Conservation (phyloP, 176 grass and related monocot genomes). For the Triticum timopheevii region DNA sequence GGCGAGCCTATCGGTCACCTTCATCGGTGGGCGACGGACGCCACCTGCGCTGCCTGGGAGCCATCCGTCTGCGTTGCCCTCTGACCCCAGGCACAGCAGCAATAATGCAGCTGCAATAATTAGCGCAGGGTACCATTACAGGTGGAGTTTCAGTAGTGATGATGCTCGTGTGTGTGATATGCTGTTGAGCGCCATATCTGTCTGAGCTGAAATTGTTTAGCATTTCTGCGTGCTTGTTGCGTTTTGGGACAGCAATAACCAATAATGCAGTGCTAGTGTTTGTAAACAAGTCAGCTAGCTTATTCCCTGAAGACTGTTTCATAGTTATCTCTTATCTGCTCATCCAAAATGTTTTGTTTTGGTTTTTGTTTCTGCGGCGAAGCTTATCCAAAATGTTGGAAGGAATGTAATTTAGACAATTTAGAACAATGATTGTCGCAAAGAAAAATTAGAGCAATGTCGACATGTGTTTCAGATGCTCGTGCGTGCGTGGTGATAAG, state of each 20-base stretch:
- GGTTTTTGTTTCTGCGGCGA: no score
- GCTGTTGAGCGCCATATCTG: slow-evolving; percentile 9
- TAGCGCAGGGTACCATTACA: neutral
- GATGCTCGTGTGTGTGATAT: neutral
- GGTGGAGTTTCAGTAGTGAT: neutral
- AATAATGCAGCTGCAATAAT: slow-evolving; percentile 29
- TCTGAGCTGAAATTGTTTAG: slow-evolving; percentile 1
- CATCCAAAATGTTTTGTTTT: no score
- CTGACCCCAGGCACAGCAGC: neutral
- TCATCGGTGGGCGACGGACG: neutral
- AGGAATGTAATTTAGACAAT: neutral
- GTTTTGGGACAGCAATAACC: neutral
- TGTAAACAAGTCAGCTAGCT: neutral
- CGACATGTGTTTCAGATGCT: neutral
- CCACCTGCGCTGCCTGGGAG: neutral
- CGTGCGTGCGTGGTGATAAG: neutral
- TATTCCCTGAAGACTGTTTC: neutral
- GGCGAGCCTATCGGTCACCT: neutral
- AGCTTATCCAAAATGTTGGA: no score
- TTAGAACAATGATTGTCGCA: neutral
- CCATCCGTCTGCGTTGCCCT: slow-evolving; percentile 15
- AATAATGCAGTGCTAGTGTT: neutral
- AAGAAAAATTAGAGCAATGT: neutral
- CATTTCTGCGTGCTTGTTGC: neutral
- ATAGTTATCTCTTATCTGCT: no score